Percentiles rank a stretch among this genome's conserved stretches.
Conservation (phyloP, 2,329 filamentous ascomycete genomes). For the Colletotrichum eremochloae region DNA sequence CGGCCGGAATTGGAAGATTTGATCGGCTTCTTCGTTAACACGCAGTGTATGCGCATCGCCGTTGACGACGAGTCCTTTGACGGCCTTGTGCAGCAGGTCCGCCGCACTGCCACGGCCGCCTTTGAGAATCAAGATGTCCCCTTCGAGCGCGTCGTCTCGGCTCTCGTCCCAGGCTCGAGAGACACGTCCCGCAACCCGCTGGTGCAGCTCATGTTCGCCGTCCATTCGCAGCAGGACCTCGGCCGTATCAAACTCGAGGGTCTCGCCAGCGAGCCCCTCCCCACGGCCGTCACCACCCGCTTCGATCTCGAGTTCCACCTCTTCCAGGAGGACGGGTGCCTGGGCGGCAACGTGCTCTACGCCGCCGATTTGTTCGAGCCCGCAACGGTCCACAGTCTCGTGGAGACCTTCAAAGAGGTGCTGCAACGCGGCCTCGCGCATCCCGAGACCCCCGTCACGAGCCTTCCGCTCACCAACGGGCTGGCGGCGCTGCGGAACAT, state of each 20-base stretch:
- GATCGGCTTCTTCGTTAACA: conserved; percentile 47
- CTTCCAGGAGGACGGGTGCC: conserved; percentile 38
- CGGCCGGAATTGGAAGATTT: conserved; percentile 29
- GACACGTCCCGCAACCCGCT: conserved; percentile 28
- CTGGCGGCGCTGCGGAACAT: conserved; percentile 34
- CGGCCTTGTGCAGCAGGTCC: conserved; percentile 42
- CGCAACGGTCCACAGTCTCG: not conserved
- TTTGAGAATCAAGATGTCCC: conserved; percentile 45
- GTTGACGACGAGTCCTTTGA: conserved; percentile 42
- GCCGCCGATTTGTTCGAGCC: conserved; percentile 45
- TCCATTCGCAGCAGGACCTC: conserved; percentile 20
- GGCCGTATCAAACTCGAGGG: conserved; percentile 12
- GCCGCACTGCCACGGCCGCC: conserved; percentile 18
- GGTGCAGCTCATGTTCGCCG: conserved; percentile 26
- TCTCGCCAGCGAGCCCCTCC: conserved; percentile 13
- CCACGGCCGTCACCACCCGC: conserved; percentile 15
- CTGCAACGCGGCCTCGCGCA: conserved; percentile 28
- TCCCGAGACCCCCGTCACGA: not conserved
- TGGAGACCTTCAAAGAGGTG: conserved; percentile 3
- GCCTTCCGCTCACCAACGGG: conserved; percentile 6
- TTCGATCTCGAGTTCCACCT: conserved; percentile 43
- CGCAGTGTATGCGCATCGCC: conserved; percentile 46
- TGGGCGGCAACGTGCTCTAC: conserved; percentile 42
- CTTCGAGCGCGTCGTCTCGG: conserved; percentile 21
- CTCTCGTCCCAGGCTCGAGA: conserved; percentile 8